A percentile compares a stretch with the other conserved stretches of the same genome.
These are phyloP conservation scores for Hansfordia pulvinata DNA, from an alignment of 2,329 filamentous ascomycete species.

Conservation along the genomic window DNA sequence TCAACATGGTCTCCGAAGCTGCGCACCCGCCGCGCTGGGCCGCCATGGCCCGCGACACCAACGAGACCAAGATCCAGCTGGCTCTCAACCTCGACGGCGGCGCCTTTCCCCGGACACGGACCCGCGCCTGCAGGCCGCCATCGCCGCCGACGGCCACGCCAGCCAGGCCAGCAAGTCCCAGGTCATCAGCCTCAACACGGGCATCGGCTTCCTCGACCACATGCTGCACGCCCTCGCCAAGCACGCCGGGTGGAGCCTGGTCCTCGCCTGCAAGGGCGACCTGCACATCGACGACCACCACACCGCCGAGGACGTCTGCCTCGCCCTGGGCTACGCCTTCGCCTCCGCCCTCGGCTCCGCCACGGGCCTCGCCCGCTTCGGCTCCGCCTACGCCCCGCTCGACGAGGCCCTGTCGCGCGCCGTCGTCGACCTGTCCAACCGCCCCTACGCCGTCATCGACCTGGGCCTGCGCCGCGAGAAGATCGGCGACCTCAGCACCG, in stretches of 20 bases:
- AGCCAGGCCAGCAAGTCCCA: slow-evolving; percentile 75
- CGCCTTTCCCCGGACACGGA: slow-evolving; percentile 54
- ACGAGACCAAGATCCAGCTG: slow-evolving; percentile 94
- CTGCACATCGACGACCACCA: slow-evolving; percentile 98
- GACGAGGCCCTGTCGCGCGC: slow-evolving; percentile 91
- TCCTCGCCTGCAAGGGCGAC: slow-evolving; percentile 73
- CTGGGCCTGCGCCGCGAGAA: slow-evolving; percentile 81
- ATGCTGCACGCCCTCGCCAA: slow-evolving; percentile 97
- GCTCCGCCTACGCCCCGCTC: slow-evolving; percentile 80
- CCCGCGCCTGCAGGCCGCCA: slow-evolving; percentile 33
- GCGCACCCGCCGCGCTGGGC: slow-evolving; percentile 46
- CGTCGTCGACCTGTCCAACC: slow-evolving; percentile 88
- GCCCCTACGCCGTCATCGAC: slow-evolving; percentile 73
- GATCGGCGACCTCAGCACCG: slow-evolving; percentile 82
- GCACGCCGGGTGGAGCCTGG: slow-evolving; percentile 87
- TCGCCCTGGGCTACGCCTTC: slow-evolving; percentile 81
- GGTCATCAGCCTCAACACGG: slow-evolving; percentile 76
- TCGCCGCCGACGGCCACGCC: slow-evolving; percentile 53
- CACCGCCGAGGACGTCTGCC: slow-evolving; percentile 89
- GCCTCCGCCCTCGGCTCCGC: slow-evolving; percentile 64
- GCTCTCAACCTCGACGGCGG: slow-evolving; percentile 91
- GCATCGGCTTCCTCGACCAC: slow-evolving; percentile 96
- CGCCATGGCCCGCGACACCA: slow-evolving; percentile 76
- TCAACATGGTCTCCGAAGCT: slow-evolving; percentile 14
- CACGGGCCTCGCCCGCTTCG: slow-evolving; percentile 77